phyloP scores from a whole-genome alignment of 306 rosid species.

The Glycine latifolia region DNA sequence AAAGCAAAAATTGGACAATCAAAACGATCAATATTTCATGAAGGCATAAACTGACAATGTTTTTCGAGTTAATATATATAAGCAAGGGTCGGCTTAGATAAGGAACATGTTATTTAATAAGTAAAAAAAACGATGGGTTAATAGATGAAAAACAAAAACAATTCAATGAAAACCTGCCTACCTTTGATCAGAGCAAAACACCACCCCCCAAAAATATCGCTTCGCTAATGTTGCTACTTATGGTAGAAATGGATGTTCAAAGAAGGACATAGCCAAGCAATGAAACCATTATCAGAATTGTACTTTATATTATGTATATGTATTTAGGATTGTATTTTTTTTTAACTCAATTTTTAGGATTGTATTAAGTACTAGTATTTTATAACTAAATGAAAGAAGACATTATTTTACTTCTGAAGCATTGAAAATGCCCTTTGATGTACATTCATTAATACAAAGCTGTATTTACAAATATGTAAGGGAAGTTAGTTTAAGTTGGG shows the following conservation, averaged over 20 bases:
- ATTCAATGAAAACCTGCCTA: not conserved
- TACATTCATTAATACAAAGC: constrained; percentile 19
- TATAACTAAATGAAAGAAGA: not conserved
- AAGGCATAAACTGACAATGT: not conserved
- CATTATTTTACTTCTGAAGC: not conserved
- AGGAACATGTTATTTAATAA: too few species aligned
- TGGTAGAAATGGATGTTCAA: not conserved
- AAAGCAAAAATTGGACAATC: not conserved
- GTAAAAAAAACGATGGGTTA: too few species aligned
- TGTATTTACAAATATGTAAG: not conserved
- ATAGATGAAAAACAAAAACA: not conserved
- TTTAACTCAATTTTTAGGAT: too few species aligned
- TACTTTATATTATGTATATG: not conserved
- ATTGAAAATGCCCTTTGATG: constrained; percentile 7
- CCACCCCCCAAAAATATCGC: not conserved
- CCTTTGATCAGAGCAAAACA: not conserved
- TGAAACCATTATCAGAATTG: not conserved
- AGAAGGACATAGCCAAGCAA: not conserved
- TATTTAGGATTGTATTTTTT: too few species aligned
- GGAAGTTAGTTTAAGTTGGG: not conserved
- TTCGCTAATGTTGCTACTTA: not conserved
- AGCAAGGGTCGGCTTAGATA: too few species aligned
- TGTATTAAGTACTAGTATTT: too few species aligned
- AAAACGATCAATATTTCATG: not conserved
- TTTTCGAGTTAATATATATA: not conserved